Percentiles rank a stretch among this genome's conserved stretches.
Conservation (phyloP, 352 stramenopile genomes). For the Globisporangium yorkense region DNA sequence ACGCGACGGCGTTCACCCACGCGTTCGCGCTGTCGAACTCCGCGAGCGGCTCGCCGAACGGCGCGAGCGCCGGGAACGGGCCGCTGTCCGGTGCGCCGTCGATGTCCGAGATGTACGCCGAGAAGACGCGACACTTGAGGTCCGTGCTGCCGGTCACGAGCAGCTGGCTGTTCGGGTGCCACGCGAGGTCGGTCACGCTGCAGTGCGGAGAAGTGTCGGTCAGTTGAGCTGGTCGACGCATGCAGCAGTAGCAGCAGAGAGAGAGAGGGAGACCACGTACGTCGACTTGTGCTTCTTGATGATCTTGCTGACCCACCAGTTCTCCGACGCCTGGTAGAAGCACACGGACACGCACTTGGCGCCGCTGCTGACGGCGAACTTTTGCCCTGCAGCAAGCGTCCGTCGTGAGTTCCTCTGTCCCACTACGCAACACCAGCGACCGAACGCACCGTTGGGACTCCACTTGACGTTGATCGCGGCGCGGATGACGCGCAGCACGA, state of each 20-base stretch:
- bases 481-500: slow-evolving; percentile 89
- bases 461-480: slow-evolving; percentile 92
- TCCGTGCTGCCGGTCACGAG: slow-evolving; percentile 90
- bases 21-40: slow-evolving; percentile 87
- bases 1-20: slow-evolving; percentile 91
- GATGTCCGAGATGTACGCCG: slow-evolving; percentile 81
- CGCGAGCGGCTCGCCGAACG: slow-evolving; percentile 76
- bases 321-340: slow-evolving; percentile 88
- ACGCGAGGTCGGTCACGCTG: slow-evolving; percentile 85
- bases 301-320: slow-evolving; percentile 96
- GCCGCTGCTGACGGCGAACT: slow-evolving; percentile 92
- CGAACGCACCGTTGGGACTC: slow-evolving; percentile 77
- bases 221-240: no score
- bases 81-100: slow-evolving; percentile 63
- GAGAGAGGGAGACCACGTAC: slow-evolving; percentile 38
- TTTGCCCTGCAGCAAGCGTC: slow-evolving; percentile 45
- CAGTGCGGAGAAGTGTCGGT: neutral
- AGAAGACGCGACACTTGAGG: slow-evolving; percentile 92
- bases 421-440: neutral
- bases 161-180: slow-evolving; percentile 92
- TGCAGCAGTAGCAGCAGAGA: neutral
- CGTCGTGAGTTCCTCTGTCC: neutral
- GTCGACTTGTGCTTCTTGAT: slow-evolving; percentile 97
- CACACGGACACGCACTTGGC: slow-evolving; percentile 93
- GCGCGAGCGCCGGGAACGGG: slow-evolving; percentile 65